Base-by-base conservation (phyloP, 2,329 filamentous ascomycete species). In the Verticillium nubilum region DNA sequence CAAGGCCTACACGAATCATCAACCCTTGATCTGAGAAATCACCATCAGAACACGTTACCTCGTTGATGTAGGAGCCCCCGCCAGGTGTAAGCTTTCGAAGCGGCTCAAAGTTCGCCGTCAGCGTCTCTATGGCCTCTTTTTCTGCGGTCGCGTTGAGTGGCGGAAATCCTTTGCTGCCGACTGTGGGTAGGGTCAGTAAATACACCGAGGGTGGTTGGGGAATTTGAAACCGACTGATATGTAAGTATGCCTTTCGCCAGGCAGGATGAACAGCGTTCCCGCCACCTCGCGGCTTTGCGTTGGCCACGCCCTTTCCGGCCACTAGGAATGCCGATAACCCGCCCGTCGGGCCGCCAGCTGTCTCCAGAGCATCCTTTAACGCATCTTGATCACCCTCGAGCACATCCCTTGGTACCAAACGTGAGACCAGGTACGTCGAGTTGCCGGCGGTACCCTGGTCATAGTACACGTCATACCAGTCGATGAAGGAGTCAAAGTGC, bases 191-290 rank as follows among this genome's bases (percentile, higher is more conserved):
- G 50, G 10, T 64, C 61, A 66, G 54, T 62, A 31, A 47, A 37
- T 26, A 10, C 29, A 17, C 54, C 19, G 2, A 17, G 3, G 17
- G n/a, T n/a, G n/a, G n/a, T 31, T 31, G 29, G n/a, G 31, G 17
- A 27, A 25, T 42, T n/a, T 27, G 15, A 5, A 54, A 73, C 76
- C 68, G 67, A 79, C 79, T 63, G 0, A 70, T 63, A 56, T 63
- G 76, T 63, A 76, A 66, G 1, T 71, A 66, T 2, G 76, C 72
- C 5, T 72, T 69, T 50, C 81, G 73, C 80, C 80, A 83, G 1
- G 79, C 80, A 4, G 80, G 78, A 64, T 79, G 79, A 42, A 81
- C 72, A 5, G 77, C 74, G 69, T 70, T n/a, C 17, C 75, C 69
- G 0, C 78, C 78, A 0, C 79, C 80, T 19, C 75, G 67, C 0